Evolutionary conservation across 2,329 filamentous ascomycete genomes (phyloP).

Genomic region (Lachnellula subtilissima): DNA sequence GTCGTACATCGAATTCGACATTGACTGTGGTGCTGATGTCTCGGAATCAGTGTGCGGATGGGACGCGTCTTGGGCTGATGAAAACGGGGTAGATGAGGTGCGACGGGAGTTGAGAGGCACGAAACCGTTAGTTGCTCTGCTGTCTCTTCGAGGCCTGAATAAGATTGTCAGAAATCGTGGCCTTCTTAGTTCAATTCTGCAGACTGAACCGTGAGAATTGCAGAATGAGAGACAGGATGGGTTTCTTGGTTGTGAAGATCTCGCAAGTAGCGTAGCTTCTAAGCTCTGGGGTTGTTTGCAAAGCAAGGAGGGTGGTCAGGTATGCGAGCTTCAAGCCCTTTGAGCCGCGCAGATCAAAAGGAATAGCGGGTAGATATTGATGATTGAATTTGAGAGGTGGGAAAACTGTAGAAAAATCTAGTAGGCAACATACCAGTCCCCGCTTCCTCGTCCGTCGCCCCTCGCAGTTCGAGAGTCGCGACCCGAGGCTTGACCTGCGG

Average conservation of each 20-base stretch:
- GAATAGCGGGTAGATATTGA: background rate
- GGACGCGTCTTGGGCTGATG: constrained; percentile 29
- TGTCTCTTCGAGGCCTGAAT: constrained; percentile 53
- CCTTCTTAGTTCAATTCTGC: too few species aligned
- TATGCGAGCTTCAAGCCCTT: background rate
- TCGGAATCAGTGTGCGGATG: constrained; percentile 19
- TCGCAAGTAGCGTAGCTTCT: background rate
- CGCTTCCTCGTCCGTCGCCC: constrained; percentile 54
- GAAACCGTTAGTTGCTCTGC: constrained; percentile 51
- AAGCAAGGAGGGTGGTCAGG: background rate
- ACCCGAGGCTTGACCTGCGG: constrained; percentile 66
- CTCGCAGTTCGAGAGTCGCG: constrained; percentile 56
- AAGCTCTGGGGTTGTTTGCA: background rate
- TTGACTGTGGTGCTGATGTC: constrained; percentile 23
- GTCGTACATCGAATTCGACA: constrained; percentile 39
- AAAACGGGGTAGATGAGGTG: constrained; percentile 53
- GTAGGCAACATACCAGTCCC: constrained; percentile 63
- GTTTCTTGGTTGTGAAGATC: background rate
- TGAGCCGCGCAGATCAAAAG: background rate
- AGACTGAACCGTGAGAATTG: background rate
- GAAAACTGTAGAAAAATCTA: constrained; percentile 5
- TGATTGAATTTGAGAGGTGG: background rate
- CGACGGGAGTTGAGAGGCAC: constrained; percentile 58
- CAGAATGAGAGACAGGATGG: background rate
- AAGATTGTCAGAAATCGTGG: background rate